phyloP scores from a whole-genome alignment of 2,329 filamentous ascomycete species.

The Gliomastix tumulicola region DNA sequence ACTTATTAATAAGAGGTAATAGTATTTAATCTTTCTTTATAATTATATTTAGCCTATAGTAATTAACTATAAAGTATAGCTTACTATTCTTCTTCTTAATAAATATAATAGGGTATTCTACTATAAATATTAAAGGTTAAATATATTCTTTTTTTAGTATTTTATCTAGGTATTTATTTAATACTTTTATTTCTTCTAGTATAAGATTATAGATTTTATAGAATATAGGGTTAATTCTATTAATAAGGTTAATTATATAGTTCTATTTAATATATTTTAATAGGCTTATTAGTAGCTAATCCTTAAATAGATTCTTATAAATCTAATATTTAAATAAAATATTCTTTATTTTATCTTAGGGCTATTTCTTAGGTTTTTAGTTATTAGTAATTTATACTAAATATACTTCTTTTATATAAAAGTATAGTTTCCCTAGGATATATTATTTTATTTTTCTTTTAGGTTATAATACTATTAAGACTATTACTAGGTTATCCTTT shows the following conservation, averaged over 20 bases:
- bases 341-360: slow-evolving; percentile 1
- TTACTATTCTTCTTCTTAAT: slow-evolving; percentile 11
- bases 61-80: slow-evolving; percentile 16
- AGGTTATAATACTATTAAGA: not conserved
- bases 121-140: slow-evolving; percentile 3
- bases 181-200: slow-evolving; percentile 1
- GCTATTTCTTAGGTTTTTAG: not conserved
- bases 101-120: slow-evolving; percentile 9
- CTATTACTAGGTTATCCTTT: not conserved
- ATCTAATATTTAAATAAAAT: not conserved
- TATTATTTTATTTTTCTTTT: not conserved
- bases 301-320: slow-evolving; percentile 1
- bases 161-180: slow-evolving; percentile 3
- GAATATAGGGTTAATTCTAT: slow-evolving; percentile 2
- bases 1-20: slow-evolving; percentile 14
- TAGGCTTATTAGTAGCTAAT: not conserved
- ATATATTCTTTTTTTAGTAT: slow-evolving; percentile 10
- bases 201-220: slow-evolving; percentile 7
- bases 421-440: not conserved
- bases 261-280: slow-evolving; percentile 2
- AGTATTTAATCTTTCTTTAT: slow-evolving; percentile 14
- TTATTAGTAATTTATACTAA: not conserved
- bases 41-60: slow-evolving; percentile 13
- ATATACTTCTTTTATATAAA: not conserved
- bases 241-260: slow-evolving; percentile 1